Base-by-base conservation (phyloP, 2,329 filamentous ascomycete species). In the Beauveria scarabaeidicola region DNA sequence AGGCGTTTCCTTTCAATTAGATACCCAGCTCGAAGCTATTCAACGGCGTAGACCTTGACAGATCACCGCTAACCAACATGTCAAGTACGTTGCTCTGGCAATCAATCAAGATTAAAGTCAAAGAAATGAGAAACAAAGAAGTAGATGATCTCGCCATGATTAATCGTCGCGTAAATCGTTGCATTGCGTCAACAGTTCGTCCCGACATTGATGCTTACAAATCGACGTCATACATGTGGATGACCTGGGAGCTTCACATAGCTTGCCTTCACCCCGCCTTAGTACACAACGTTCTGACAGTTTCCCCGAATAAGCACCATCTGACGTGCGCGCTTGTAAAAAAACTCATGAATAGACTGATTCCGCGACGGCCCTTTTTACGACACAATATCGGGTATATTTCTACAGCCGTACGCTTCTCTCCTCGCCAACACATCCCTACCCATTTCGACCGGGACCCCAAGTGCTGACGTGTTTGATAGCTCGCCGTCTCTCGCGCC, bases 271-370 rank as follows among this genome's bases (percentile, higher is more conserved):
- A 32, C 41, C 32, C 51, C 50, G 41, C 58, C 32, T 38, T 17
- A 15, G 23, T 8, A 29, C 29, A 27, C 1, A 8, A n/a, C 10
- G 23, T 40, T 52, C 50, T 40, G 48, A 52, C 41, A n/a, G 47
- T 38, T 41, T 23, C 5, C 15, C n/a, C 11, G 40, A 21, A 50
- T 47, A 58, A 50, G 50, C 48, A 53, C 36, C 27, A 19, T 27
- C 41, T 52, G n/a, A 52, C 41, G 8, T 36, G 51, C 38, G 27
- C 43, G 2, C n/a, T 9, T 25, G 23, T 11, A 3, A 46, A 11
- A 58, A 29, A 46, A 58, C 61, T 61, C 63, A 81, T 80, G 78
- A 77, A 76, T 73, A 68, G 69, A 62, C 64, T 79, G 66, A 67
- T 70, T 59, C 67, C 69, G 65, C 70, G 69, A 60, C 72, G 71